Base-by-base conservation (phyloP, 2,329 filamentous ascomycete species). In the Didymella sp. region DNA sequence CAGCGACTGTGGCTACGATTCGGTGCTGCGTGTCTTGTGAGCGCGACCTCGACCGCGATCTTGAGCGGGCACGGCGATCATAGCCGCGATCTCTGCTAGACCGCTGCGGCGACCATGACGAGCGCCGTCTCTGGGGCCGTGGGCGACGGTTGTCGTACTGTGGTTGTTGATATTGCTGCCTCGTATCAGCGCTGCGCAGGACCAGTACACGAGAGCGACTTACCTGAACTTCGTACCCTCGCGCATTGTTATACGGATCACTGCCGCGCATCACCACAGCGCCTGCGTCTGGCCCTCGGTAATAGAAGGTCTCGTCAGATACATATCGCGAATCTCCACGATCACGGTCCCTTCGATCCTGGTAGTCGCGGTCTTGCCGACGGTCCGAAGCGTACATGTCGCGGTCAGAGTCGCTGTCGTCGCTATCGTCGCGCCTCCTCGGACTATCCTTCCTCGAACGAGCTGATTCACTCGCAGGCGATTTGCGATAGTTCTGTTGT, bases 71-170 rank as follows among this genome's bases (percentile, higher is more conserved):
- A 27, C 60, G 59, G 13, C 60, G 62, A 12, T 62, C 59, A 13
- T 48, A 27, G n/a, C 52, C 52, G 22, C 61, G 57, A 6, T 58
- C 58, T 13, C 56, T 52, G 24, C 60, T 47, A 3, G 61, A 56
- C 12, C 70, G 69, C n/a, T 63, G 64, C 15, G 72, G 70, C 31
- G 69, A 73, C 63, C 68, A 71, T 9, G 71, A 73, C 2, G 67
- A 66, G 15, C 67, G 61, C 47, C 60, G 63, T 49, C 68, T 64
- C 11, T 55, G 57, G 5, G 64, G 62, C 17, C 28, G 44, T 12
- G 69, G 69, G 17, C 71, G 54, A 11, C 60, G 40, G 25, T 37
- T 55, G 19, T 62, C 48, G 19, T 56, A 56, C 19, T 41, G 40
- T 6, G 47, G 40, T 30, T 59, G 45, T 21, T 42, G 58, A 28